Conservation (phyloP, 192 early-diverging fungal species). For the Umbelopsis sp. region DNA sequence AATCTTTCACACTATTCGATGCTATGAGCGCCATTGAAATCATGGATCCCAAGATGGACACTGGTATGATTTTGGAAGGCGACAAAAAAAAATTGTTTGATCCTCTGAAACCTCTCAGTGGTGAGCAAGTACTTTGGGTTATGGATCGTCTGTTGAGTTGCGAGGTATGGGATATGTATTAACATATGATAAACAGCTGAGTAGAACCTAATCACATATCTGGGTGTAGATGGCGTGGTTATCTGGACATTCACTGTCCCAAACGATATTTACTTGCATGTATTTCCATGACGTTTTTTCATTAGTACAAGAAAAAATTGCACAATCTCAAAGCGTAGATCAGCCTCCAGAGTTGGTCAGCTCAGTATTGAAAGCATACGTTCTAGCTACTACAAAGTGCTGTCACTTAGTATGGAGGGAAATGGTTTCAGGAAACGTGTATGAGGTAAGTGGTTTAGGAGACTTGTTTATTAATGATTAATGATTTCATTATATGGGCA, state of each 20-base stretch:
- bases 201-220: not conserved
- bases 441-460: slow-evolving; percentile 38
- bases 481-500: not conserved
- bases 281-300: slow-evolving; percentile 49
- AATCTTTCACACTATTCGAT: slow-evolving; percentile 58
- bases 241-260: slow-evolving; percentile 60
- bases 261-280: slow-evolving; percentile 59
- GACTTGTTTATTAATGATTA: not conserved
- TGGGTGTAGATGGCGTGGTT: slow-evolving; percentile 57
- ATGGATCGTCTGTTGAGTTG: slow-evolving; percentile 55
- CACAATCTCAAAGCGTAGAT: not conserved
- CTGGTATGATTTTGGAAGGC: slow-evolving; percentile 54
- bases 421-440: slow-evolving; percentile 58
- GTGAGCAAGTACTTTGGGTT: slow-evolving; percentile 48
- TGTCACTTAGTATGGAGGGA: slow-evolving; percentile 55
- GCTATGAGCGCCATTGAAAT: slow-evolving; percentile 71
- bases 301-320: slow-evolving; percentile 31
- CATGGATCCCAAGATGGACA: slow-evolving; percentile 67
- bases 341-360: slow-evolving; percentile 39
- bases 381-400: slow-evolving; percentile 50
- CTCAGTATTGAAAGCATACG: slow-evolving; percentile 47
- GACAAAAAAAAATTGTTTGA: slow-evolving; percentile 40
- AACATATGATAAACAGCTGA: not conserved
- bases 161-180: slow-evolving; percentile 39
- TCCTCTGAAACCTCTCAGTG: slow-evolving; percentile 32